A percentile compares a stretch with the other conserved stretches of the same genome.
Conservation (phyloP, 179 eudicot species). For the Drosera spatulata region DNA sequence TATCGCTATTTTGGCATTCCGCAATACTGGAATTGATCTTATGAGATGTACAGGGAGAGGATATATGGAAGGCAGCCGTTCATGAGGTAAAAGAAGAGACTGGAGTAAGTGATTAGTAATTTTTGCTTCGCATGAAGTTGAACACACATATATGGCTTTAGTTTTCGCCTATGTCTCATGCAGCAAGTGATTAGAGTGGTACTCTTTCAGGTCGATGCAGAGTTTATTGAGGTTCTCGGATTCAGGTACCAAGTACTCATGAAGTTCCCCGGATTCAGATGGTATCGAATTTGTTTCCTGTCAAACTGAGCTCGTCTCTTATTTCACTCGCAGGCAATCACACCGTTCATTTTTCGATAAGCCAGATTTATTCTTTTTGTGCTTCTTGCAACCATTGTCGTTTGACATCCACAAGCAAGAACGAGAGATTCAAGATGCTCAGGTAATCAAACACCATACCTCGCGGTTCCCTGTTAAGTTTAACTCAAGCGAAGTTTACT, state of each 20-base stretch:
- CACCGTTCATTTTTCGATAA: constrained; percentile 38
- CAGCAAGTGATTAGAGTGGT: too few species aligned
- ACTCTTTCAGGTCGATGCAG: constrained; percentile 29
- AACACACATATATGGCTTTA: too few species aligned
- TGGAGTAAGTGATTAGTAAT: constrained; percentile 28
- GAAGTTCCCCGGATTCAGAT: background rate
- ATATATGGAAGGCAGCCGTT: constrained; percentile 28
- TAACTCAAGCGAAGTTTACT: too few species aligned
- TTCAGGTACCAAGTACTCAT: constrained; percentile 27
- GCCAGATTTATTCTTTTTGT: constrained; percentile 46
- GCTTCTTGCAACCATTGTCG: constrained; percentile 45
- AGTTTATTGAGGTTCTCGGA: constrained; percentile 41
- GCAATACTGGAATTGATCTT: constrained; percentile 1
- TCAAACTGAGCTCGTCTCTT: background rate
- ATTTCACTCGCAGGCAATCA: constrained; percentile 31
- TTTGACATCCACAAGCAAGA: constrained; percentile 46
- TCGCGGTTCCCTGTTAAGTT: background rate
- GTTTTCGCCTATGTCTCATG: too few species aligned
- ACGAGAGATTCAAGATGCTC: constrained; percentile 43
- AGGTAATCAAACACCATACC: constrained; percentile 20
- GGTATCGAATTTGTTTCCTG: background rate
- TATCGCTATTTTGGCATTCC: too few species aligned
- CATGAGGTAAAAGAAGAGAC: constrained; percentile 65
- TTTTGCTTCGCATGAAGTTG: background rate
- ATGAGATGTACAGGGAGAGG: constrained; percentile 36